phyloP scores from a whole-genome alignment of 495 filamentous ascomycete genomes.

The Thozetella sp. region DNA sequence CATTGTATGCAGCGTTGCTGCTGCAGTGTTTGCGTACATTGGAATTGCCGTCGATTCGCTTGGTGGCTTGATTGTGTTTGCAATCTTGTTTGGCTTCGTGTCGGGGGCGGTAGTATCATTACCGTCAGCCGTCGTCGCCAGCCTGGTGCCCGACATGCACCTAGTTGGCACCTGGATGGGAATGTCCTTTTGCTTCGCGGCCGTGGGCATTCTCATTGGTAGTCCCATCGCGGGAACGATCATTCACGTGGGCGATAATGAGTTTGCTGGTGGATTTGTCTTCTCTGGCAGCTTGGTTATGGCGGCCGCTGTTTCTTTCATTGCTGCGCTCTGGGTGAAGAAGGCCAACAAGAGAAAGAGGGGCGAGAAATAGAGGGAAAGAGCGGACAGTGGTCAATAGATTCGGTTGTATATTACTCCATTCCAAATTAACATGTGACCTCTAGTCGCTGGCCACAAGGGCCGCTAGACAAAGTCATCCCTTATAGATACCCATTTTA shows the following conservation, averaged over 20 bases:
- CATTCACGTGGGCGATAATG: not conserved
- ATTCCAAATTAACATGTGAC: no score
- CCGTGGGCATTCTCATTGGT: constrained; percentile 52
- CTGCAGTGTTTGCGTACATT: constrained; percentile 34
- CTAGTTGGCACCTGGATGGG: constrained; percentile 67
- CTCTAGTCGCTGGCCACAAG: no score
- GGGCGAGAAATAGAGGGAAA: no score
- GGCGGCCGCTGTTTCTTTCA: not conserved
- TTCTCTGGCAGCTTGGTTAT: constrained; percentile 9
- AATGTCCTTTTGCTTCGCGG: constrained; percentile 56
- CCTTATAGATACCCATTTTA: no score
- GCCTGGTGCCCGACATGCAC: constrained; percentile 59
- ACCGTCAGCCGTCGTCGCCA: constrained; percentile 58
- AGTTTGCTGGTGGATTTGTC: constrained; percentile 4
- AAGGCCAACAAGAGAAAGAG: no score
- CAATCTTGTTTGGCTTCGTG: constrained; percentile 61
- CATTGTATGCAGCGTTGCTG: constrained; percentile 43
- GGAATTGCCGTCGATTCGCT: constrained; percentile 33
- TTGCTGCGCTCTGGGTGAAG: no score
- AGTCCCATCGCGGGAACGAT: not conserved
- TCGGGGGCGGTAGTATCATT: constrained; percentile 64
- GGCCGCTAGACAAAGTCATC: no score
- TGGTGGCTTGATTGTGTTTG: constrained; percentile 50
- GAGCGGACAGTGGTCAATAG: no score
- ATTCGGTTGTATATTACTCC: no score